Conservation (phyloP, 495 filamentous ascomycete species). For the Lepraria neglecta region DNA sequence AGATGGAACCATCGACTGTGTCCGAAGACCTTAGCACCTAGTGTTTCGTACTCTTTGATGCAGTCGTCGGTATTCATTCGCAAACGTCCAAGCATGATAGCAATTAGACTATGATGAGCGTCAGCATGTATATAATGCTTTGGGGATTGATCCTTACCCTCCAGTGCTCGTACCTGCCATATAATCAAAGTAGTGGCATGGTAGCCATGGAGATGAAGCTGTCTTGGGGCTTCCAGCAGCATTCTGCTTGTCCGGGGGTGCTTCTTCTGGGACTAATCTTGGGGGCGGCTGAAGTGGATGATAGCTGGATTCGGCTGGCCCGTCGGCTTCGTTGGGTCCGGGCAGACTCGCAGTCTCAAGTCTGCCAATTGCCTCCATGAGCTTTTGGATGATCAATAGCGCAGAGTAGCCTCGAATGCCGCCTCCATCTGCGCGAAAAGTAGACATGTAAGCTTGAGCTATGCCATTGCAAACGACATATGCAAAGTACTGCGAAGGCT, state of each 20-base stretch:
- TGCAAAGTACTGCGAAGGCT: neutral
- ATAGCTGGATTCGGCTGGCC: neutral
- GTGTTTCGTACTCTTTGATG: constrained; percentile 40
- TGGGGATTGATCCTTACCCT: neutral
- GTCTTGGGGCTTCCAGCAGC: neutral
- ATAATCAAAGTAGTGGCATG: constrained; percentile 34
- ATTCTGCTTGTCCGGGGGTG: neutral
- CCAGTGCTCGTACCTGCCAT: constrained; percentile 28
- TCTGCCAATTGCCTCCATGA: neutral
- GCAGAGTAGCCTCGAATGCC: neutral
- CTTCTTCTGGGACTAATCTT: neutral
- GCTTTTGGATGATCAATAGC: neutral
- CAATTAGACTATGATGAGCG: too few relatives aligned
- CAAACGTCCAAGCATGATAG: constrained; percentile 36
- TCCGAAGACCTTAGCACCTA: constrained; percentile 43
- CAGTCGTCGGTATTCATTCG: constrained; percentile 47
- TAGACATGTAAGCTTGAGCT: neutral
- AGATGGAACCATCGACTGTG: constrained; percentile 18
- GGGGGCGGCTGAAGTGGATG: neutral
- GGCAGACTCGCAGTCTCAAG: neutral
- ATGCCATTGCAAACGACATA: neutral
- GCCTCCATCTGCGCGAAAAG: neutral
- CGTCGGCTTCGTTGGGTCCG: neutral
- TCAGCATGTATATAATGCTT: too few relatives aligned
- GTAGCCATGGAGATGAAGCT: constrained; percentile 24